A percentile compares a stretch with the other conserved stretches of the same genome.
These are phyloP conservation scores for Talaromyces sp. DNA, from an alignment of 2,329 filamentous ascomycete genomes.

Conservation along the genomic window DNA sequence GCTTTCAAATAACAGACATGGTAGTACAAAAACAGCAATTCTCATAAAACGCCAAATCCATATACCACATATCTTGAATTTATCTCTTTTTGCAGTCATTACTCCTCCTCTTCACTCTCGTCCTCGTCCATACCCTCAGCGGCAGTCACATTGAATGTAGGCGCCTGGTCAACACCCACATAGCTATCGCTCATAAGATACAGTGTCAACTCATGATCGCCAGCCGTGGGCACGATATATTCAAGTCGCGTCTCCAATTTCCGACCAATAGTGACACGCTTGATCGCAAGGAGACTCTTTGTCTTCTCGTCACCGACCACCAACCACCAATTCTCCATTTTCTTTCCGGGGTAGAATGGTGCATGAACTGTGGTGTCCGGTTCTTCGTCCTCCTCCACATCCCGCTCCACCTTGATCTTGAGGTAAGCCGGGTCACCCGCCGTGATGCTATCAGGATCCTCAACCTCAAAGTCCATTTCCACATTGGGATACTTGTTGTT, in stretches of 20 bases:
- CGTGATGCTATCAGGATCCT: conserved; percentile 74
- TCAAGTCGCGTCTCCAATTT: conserved; percentile 78
- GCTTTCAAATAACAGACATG: background rate
- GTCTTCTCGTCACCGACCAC: conserved; percentile 90
- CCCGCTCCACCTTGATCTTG: conserved; percentile 74
- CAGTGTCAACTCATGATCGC: conserved; percentile 82
- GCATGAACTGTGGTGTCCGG: conserved; percentile 84
- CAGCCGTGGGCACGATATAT: conserved; percentile 81
- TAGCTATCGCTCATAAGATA: conserved; percentile 98
- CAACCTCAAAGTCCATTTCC: conserved; percentile 81
- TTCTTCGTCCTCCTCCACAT: conserved; percentile 69
- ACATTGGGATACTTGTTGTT: conserved; percentile 96
- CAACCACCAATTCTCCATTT: conserved; percentile 98
- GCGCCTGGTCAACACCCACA: conserved; percentile 93
- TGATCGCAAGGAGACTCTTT: conserved; percentile 85
- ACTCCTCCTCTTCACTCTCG: conserved; percentile 73
- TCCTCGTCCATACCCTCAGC: conserved; percentile 95
- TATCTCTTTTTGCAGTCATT: conserved; percentile 17
- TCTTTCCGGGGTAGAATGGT: conserved; percentile 86
- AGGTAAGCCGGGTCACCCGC: conserved; percentile 80
- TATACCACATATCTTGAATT: conserved; percentile 15
- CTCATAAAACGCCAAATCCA: conserved; percentile 17
- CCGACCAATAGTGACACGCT: conserved; percentile 81
- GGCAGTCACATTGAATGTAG: conserved; percentile 77
- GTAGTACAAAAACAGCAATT: conserved; percentile 4